Percentiles rank a stretch among this genome's conserved stretches.
phyloP scores from a whole-genome alignment of 2,329 filamentous ascomycete genomes.

The Fusarium verticillioides region DNA sequence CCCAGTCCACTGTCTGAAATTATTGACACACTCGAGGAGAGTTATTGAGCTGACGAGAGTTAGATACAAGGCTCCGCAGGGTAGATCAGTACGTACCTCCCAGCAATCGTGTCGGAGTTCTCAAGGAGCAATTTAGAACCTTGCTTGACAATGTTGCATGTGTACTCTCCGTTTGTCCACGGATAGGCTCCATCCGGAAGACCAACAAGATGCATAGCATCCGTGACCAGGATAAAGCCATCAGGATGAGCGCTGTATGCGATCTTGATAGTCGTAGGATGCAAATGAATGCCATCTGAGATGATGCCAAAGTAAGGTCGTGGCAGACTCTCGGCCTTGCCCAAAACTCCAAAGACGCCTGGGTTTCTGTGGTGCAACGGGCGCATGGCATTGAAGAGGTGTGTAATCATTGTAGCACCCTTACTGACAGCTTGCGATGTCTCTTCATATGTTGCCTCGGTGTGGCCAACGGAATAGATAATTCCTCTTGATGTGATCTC shows the following conservation, averaged over 20 bases:
- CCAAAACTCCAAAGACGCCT: conserved; percentile 87
- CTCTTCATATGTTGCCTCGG: conserved; percentile 87
- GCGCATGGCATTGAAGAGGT: conserved; percentile 94
- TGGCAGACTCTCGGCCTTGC: conserved; percentile 66
- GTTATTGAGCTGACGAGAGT: conserved; percentile 67
- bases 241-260: conserved; percentile 87
- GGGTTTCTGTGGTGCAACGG: conserved; percentile 92
- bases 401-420: conserved; percentile 89
- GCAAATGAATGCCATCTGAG: conserved; percentile 88
- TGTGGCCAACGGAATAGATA: conserved; percentile 84
- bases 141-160: conserved; percentile 72
- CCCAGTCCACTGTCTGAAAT: conserved; percentile 81
- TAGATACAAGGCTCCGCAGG: neutral
- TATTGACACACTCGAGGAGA: conserved; percentile 84
- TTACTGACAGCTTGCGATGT: conserved; percentile 76
- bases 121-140: conserved; percentile 80
- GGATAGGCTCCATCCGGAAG: conserved; percentile 85
- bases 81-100: conserved; percentile 65
- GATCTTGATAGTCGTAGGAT: conserved; percentile 88
- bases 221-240: conserved; percentile 89
- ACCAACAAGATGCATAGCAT: conserved; percentile 89
- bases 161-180: conserved; percentile 79
- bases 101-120: conserved; percentile 82
- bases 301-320: conserved; percentile 90
- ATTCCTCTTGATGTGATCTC: conserved; percentile 74